Evolutionary conservation across 148 eudicot genomes (phyloP).

Genomic region (Chenopodium album): DNA sequence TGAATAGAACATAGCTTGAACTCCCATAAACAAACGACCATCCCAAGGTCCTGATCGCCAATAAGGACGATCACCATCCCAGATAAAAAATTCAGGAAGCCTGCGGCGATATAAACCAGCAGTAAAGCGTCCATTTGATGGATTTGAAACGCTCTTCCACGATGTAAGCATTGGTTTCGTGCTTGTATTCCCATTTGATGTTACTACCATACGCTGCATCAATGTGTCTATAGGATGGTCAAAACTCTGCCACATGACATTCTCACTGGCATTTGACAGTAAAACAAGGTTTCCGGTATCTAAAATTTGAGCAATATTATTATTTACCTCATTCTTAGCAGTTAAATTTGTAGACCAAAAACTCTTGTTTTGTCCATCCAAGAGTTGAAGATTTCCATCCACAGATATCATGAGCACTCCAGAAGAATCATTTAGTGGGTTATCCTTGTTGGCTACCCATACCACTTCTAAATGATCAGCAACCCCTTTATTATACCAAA

Average conservation of each 20-base stretch:
- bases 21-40: constrained; percentile 31
- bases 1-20: neutral
- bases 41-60: constrained; percentile 49
- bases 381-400: constrained; percentile 38
- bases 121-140: constrained; percentile 37
- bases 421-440: constrained; percentile 33
- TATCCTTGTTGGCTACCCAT: constrained; percentile 55
- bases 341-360: constrained; percentile 39
- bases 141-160: constrained; percentile 42
- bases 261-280: constrained; percentile 18
- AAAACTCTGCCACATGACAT: constrained; percentile 37
- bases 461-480: constrained; percentile 19
- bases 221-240: constrained; percentile 29
- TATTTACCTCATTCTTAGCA: neutral
- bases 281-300: constrained; percentile 45
- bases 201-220: constrained; percentile 23
- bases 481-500: constrained; percentile 27
- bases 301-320: constrained; percentile 27
- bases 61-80: constrained; percentile 31
- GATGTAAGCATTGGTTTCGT: neutral
- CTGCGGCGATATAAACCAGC: constrained; percentile 14
- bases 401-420: constrained; percentile 25
- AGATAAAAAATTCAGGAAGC: constrained; percentile 21
- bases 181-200: neutral
- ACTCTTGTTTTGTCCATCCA: constrained; percentile 18